These are phyloP conservation scores for Apiospora kogelbergensis DNA, from an alignment of 2,329 filamentous ascomycete species.

Conservation along the genomic window DNA sequence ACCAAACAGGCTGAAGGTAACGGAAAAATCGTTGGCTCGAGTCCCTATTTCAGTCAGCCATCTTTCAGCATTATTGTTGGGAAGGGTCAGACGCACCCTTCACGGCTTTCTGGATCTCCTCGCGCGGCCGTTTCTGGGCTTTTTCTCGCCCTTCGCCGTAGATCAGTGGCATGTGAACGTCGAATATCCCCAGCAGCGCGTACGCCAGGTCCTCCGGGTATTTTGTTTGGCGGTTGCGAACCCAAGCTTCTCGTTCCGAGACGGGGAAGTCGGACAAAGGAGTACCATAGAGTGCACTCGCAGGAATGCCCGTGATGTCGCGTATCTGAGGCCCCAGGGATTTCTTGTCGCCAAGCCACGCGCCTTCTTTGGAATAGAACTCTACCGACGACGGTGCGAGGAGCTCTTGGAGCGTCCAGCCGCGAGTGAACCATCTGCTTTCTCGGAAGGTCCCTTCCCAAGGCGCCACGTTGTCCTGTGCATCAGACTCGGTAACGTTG, in stretches of 20 bases:
- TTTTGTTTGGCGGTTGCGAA: conserved; percentile 16
- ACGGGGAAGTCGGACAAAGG: conserved; percentile 19
- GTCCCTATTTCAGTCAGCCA: conserved; percentile 19
- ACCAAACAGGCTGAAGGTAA: conserved; percentile 28
- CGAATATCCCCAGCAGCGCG: conserved; percentile 19
- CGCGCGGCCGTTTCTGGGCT: conserved; percentile 15
- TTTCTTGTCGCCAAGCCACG: conserved; percentile 10
- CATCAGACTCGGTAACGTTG: neutral
- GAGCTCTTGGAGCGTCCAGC: conserved; percentile 3
- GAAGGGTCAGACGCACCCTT: neutral
- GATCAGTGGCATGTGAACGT: conserved; percentile 16
- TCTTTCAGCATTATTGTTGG: neutral
- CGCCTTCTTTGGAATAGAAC: conserved; percentile 13
- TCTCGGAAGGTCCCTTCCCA: neutral
- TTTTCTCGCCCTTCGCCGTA: conserved; percentile 18
- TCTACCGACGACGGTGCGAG: conserved; percentile 12
- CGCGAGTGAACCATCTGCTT: conserved; percentile 8
- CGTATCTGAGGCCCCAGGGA: neutral
- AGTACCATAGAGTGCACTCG: conserved; percentile 19
- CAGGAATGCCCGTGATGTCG: conserved; percentile 21
- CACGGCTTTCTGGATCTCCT: conserved; percentile 13
- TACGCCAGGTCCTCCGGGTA: conserved; percentile 18
- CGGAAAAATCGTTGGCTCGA: conserved; percentile 25
- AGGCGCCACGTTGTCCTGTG: neutral
- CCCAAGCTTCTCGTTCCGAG: conserved; percentile 17